phyloP scores from a whole-genome alignment of 169 alveolate species.

The Condylostoma magnum region DNA sequence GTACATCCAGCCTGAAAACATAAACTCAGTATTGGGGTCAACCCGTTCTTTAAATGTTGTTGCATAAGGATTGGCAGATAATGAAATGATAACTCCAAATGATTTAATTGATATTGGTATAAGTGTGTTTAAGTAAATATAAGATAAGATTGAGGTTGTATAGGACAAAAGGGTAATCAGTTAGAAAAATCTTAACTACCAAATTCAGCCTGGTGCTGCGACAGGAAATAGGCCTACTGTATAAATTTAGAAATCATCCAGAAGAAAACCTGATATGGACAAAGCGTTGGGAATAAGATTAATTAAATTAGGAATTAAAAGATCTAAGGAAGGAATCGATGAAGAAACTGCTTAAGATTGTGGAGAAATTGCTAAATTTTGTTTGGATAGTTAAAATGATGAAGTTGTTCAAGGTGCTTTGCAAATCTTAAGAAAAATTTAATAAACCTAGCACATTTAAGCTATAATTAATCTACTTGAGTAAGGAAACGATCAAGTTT shows the following conservation, averaged over 20 bases:
- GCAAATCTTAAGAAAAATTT: background rate
- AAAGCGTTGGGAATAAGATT: constrained; percentile 13
- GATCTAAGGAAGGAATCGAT: constrained; percentile 21
- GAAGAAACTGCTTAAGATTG: background rate
- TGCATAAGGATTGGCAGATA: constrained; percentile 16
- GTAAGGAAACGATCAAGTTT: constrained; percentile 6
- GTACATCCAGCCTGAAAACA: background rate
- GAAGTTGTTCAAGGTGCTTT: constrained; percentile 18
- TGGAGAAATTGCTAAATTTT: background rate
- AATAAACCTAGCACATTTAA: background rate
- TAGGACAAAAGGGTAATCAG: background rate
- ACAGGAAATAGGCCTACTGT: constrained; percentile 7
- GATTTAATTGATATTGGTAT: constrained; percentile 1
- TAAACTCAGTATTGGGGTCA: background rate
- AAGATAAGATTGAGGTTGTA: background rate
- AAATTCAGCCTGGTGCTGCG: constrained; percentile 22
- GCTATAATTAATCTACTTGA: background rate
- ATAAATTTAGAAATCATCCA: background rate
- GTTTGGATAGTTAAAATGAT: background rate
- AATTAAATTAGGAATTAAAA: constrained; percentile 19
- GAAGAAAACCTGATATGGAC: background rate
- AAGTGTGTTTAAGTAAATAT: background rate
- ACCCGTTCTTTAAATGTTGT: background rate
- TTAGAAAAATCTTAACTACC: background rate
- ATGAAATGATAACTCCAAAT: background rate